Evolutionary conservation across 164 flowering plant species (phyloP), one percentile per base, ranked within the genome.

Genomic region (Malania oleifera): DNA sequence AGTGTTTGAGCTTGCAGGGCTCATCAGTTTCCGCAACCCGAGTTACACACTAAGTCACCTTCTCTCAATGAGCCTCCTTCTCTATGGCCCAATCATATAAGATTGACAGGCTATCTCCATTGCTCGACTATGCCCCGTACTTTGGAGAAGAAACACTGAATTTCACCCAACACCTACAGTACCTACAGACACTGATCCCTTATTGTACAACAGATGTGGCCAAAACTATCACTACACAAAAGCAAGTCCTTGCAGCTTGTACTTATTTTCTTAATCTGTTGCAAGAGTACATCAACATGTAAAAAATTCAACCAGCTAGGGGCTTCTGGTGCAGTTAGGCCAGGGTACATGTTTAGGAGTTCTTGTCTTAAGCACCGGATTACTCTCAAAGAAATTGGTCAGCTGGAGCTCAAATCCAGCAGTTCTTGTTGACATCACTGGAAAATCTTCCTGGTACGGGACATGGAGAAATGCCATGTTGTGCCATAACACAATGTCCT

Each of bases 381-480:
- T 83, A 46, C 70, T 65, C 12, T 82, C 82, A 47, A 86, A 86
- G 57, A 78, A 86, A 61, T 84, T 86, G 1, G 76, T 43, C 0
- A 87, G 93, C 22, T 80, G 71, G 5, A 86, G 86, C 73, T 86
- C 87, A 25, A 83, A 83, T 9, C 84, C 82, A 10, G 67, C 77
- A 10, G 53, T 67, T 5, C 83, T 54, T 3, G 83, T 66, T 1
- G 89, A 74, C 93, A 84, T 86, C 13, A 77, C 75, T 0, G 87
- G 89, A 35, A 79, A 86, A 60, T 86, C 89, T 73, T 87, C 95
- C 53, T 85, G 91, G 65, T 51, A 71, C 4, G 91, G 91, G n/a
- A 59, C 53, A 56, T 87, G 89, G 68, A 80, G 91, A 52, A 83
- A 72, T 1, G 86, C 89, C 12, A 83, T 39, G 0, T 82, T 88